These are phyloP conservation scores for Ascochyta viciae-villosae DNA, from an alignment of 2,329 filamentous ascomycete genomes.

Conservation along the genomic window DNA sequence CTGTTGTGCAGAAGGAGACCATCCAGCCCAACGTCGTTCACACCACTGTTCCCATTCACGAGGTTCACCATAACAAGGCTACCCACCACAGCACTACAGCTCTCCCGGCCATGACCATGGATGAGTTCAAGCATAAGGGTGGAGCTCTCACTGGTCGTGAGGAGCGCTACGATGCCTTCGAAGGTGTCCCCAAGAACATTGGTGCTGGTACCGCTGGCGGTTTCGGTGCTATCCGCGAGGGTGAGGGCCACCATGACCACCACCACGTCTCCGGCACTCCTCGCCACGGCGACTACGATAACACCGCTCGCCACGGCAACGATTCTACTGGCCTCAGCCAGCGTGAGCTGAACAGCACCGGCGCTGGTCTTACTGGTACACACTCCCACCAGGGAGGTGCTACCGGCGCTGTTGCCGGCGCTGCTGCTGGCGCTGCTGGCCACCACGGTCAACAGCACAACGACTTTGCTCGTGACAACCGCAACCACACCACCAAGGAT, in stretches of 20 bases:
- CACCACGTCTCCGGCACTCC: slow-evolving; percentile 14
- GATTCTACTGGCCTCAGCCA: slow-evolving; percentile 5
- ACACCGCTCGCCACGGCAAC: slow-evolving; percentile 11
- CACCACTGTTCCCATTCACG: slow-evolving; percentile 75
- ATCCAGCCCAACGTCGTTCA: slow-evolving; percentile 73
- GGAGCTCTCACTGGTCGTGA: slow-evolving; percentile 62
- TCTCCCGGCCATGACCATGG: slow-evolving; percentile 69
- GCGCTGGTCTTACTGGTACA: neutral
- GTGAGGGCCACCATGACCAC: slow-evolving; percentile 25
- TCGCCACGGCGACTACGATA: slow-evolving; percentile 29
- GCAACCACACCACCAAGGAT: slow-evolving; percentile 9
- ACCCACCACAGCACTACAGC: slow-evolving; percentile 71
- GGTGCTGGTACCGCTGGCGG: slow-evolving; percentile 37
- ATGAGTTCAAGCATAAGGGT: slow-evolving; percentile 67
- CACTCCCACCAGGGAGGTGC: slow-evolving; percentile 2
- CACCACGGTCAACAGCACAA: slow-evolving; percentile 17
- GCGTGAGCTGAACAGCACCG: slow-evolving; percentile 6
- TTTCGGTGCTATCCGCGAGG: slow-evolving; percentile 25
- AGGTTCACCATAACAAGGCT: slow-evolving; percentile 71
- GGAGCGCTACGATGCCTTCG: slow-evolving; percentile 65
- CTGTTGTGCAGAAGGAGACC: slow-evolving; percentile 73
- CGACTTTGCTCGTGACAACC: slow-evolving; percentile 12
- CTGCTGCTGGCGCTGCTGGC: slow-evolving; percentile 14
- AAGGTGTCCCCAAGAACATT: slow-evolving; percentile 65
- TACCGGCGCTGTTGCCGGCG: neutral